phyloP scores from a whole-genome alignment of 1,284 basidiomycete species.

The Earliella scabrosa region DNA sequence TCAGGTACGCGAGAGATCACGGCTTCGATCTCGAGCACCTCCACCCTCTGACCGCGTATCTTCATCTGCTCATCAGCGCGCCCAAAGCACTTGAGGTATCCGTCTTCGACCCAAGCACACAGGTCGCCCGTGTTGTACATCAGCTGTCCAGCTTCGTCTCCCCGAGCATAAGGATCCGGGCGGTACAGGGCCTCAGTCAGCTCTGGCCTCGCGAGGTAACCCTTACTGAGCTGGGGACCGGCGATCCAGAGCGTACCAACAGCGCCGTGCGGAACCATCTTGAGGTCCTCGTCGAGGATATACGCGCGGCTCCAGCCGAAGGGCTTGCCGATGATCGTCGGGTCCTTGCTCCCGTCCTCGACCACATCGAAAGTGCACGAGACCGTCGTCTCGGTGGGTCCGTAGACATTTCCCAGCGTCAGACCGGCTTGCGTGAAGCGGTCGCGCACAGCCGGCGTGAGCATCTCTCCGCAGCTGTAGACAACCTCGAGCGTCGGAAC shows the following conservation, averaged over 20 bases:
- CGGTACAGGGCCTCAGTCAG: slow-evolving; percentile 31
- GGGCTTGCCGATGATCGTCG: slow-evolving; percentile 35
- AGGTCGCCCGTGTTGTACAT: background rate
- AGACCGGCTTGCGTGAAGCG: background rate
- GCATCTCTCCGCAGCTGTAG: slow-evolving; percentile 2
- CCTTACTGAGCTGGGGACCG: slow-evolving; percentile 36
- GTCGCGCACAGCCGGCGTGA: slow-evolving; percentile 16
- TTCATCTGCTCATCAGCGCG: slow-evolving; percentile 37
- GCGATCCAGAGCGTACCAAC: slow-evolving; percentile 38
- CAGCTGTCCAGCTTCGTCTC: slow-evolving; percentile 18
- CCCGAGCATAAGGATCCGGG: slow-evolving; percentile 31
- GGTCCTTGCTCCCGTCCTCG: slow-evolving; percentile 18
- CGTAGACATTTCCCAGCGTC: slow-evolving; percentile 23
- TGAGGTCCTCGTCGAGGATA: slow-evolving; percentile 36
- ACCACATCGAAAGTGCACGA: slow-evolving; percentile 28
- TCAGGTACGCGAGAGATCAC: slow-evolving; percentile 18
- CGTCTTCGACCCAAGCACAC: slow-evolving; percentile 27
- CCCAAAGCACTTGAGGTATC: slow-evolving; percentile 36
- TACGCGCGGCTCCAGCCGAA: slow-evolving; percentile 37
- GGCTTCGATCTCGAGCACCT: slow-evolving; percentile 36
- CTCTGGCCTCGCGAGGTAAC: slow-evolving; percentile 36
- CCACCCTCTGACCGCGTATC: slow-evolving; percentile 37
- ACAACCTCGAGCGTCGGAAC: background rate
- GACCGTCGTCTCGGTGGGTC: slow-evolving; percentile 38
- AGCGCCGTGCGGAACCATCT: slow-evolving; percentile 34